phyloP scores from a whole-genome alignment of 1,139 yeast species.

The Yamadazyma pseudoaaseri region DNA sequence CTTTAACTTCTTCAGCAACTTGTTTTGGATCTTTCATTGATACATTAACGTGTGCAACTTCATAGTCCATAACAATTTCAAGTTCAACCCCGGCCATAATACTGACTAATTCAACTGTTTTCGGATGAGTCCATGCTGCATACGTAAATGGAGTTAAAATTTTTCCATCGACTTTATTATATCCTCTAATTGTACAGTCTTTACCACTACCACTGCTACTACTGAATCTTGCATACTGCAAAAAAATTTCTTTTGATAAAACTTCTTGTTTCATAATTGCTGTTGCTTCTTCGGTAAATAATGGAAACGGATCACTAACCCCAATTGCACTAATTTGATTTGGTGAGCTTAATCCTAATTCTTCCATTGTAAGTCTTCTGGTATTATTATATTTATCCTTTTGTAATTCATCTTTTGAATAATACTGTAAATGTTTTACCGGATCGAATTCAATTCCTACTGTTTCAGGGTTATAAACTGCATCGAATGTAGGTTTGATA shows the following conservation, averaged over 20 bases:
- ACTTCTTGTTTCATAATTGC: slow-evolving; percentile 54
- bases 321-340: slow-evolving; percentile 50
- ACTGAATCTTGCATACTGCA: slow-evolving; percentile 41
- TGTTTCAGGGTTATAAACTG: slow-evolving; percentile 2
- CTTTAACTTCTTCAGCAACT: slow-evolving; percentile 19
- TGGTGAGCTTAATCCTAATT: slow-evolving; percentile 36
- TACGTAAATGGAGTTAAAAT: slow-evolving; percentile 42
- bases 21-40: slow-evolving; percentile 35
- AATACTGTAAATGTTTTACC: slow-evolving; percentile 39
- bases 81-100: slow-evolving; percentile 57
- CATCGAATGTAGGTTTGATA: slow-evolving; percentile 10
- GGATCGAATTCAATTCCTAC: slow-evolving; percentile 36
- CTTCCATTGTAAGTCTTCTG: slow-evolving; percentile 47
- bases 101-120: slow-evolving; percentile 46
- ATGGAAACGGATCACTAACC: slow-evolving; percentile 55
- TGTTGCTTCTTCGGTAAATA: slow-evolving; percentile 57
- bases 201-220: slow-evolving; percentile 41
- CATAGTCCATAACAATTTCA: slow-evolving; percentile 52
- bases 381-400: slow-evolving; percentile 30
- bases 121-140: slow-evolving; percentile 58
- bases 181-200: slow-evolving; percentile 50
- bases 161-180: slow-evolving; percentile 31
- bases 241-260: slow-evolving; percentile 42
- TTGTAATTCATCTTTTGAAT: slow-evolving; percentile 25
- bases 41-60: slow-evolving; percentile 51